A percentile compares a stretch with the other conserved stretches of the same genome.
Conservation (phyloP, 495 filamentous ascomycete genomes). For the Aspergillus nidulans region DNA sequence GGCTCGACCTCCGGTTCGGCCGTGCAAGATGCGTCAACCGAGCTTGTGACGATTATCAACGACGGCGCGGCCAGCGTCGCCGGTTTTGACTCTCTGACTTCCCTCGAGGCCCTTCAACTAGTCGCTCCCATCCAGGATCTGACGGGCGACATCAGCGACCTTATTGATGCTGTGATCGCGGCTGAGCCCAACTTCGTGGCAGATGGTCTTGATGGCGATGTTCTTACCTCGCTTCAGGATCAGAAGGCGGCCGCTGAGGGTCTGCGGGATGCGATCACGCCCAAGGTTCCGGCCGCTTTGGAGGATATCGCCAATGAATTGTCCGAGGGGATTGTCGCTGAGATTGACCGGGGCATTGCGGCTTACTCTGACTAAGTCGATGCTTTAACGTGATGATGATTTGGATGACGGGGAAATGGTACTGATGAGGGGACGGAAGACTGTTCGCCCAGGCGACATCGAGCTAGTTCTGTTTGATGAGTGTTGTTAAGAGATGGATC, state of each 20-base stretch:
- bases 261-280: slow-evolving; percentile 28
- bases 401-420: too few relatives aligned
- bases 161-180: slow-evolving; percentile 27
- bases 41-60: slow-evolving; percentile 28
- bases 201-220: slow-evolving; percentile 21
- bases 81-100: slow-evolving; percentile 14
- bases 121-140: slow-evolving; percentile 29
- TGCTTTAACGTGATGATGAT: neutral
- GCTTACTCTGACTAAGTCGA: slow-evolving; percentile 13
- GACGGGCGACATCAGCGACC: slow-evolving; percentile 21
- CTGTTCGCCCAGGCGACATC: too few relatives aligned
- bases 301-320: slow-evolving; percentile 23
- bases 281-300: slow-evolving; percentile 30
- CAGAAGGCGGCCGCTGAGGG: slow-evolving; percentile 27
- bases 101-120: slow-evolving; percentile 28
- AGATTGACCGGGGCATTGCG: slow-evolving; percentile 27
- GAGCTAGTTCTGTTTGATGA: too few relatives aligned
- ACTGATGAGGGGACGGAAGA: too few relatives aligned
- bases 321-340: slow-evolving; percentile 27
- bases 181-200: slow-evolving; percentile 33
- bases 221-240: slow-evolving; percentile 22
- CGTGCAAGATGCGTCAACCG: slow-evolving; percentile 24
- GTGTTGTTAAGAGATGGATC: too few relatives aligned
- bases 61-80: slow-evolving; percentile 11
- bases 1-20: slow-evolving; percentile 14